A percentile compares a stretch with the other conserved stretches of the same genome.
These are phyloP conservation scores for Bertia moriformis DNA, from an alignment of 2,329 filamentous ascomycete species.

Conservation along the genomic window DNA sequence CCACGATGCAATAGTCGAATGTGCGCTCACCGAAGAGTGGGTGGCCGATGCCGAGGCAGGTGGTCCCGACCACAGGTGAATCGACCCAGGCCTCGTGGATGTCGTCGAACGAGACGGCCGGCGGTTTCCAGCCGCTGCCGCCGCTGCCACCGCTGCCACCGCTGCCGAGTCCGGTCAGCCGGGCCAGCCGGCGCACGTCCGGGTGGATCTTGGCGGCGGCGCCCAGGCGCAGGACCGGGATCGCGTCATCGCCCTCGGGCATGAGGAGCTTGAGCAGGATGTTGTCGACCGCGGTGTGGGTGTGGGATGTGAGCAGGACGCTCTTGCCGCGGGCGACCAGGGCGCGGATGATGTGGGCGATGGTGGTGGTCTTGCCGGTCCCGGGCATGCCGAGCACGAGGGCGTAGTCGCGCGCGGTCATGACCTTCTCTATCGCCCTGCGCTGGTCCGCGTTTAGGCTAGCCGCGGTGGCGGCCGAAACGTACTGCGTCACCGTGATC, in stretches of 20 bases:
- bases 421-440: conserved; percentile 79
- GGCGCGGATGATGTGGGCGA: conserved; percentile 89
- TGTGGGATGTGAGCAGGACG: conserved; percentile 86
- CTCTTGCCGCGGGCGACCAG: conserved; percentile 81
- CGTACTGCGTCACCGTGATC: conserved; percentile 50
- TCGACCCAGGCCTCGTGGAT: conserved; percentile 72
- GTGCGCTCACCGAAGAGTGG: conserved; percentile 72
- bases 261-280: conserved; percentile 89
- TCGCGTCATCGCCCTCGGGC: conserved; percentile 61
- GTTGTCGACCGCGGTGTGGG: conserved; percentile 94
- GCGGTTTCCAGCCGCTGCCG: too few relatives aligned
- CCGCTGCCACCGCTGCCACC: too few relatives aligned
- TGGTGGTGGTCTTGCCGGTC: conserved; percentile 95
- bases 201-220: conserved; percentile 74
- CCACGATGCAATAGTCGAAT: conserved; percentile 97
- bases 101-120: conserved; percentile 54
- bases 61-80: conserved; percentile 82
- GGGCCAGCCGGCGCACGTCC: conserved; percentile 73
- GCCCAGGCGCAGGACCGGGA: conserved; percentile 79
- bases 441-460: conserved; percentile 74
- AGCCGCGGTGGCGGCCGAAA: too few relatives aligned
- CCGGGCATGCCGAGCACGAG: conserved; percentile 97
- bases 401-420: conserved; percentile 89
- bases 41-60: conserved; percentile 84
- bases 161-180: too few relatives aligned